phyloP scores from a whole-genome alignment of 345 rosid species.

The Arabidopsis thaliana region DNA sequence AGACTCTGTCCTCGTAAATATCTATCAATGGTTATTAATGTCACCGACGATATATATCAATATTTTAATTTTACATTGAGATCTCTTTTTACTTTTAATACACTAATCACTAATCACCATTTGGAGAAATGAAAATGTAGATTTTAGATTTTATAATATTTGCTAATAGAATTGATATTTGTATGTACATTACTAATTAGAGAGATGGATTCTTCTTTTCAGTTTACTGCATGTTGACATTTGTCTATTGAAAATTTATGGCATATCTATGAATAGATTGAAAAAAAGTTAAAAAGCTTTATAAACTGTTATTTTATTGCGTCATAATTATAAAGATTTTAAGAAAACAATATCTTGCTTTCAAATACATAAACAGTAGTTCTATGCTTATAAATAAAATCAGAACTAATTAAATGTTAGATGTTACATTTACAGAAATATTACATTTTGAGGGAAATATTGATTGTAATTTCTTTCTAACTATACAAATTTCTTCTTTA shows the following conservation, averaged over 20 bases:
- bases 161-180: not conserved
- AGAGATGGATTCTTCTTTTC: conserved; percentile 15
- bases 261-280: conserved; percentile 10
- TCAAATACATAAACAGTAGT: not conserved
- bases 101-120: conserved; percentile 1
- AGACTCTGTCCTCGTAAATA: conserved; percentile 13
- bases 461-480: not conserved
- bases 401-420: not conserved
- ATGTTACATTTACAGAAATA: not conserved
- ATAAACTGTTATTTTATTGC: not conserved
- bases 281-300: not conserved
- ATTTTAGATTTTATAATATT: not conserved
- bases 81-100: not conserved
- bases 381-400: not conserved
- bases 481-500: not conserved
- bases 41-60: conserved; percentile 17
- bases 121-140: not conserved
- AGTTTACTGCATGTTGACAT: conserved; percentile 27
- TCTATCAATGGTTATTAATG: conserved; percentile 24
- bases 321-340: not conserved
- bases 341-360: not conserved
- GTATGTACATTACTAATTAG: not conserved
- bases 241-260: not conserved
- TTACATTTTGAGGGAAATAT: not conserved
- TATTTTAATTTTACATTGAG: not conserved